Evolutionary conservation across 768 basidiomycete species (phyloP), one percentile per base, ranked within the genome.

Genomic region (Tricholoma furcatifolium): DNA sequence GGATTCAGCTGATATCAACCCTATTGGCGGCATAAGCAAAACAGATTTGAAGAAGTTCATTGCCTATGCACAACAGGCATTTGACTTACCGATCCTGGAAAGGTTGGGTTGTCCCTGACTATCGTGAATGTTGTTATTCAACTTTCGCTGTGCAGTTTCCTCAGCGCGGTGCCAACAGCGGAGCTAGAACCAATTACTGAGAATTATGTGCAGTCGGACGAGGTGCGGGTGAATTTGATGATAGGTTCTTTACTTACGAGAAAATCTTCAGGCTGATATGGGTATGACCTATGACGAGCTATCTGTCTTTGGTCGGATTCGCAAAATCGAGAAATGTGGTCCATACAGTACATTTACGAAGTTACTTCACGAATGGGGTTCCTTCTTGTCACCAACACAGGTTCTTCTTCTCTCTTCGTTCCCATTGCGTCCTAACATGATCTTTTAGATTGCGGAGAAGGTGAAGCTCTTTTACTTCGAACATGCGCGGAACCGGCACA

Each of bases 201-300:
- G 58, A 87, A 84, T 6, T 98, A 98, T 64, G 88, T 97, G 8
- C 97, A 99, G 61, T 84, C 94, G 0, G 97, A 99, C 62, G 97
- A 99, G 78, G 94, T 88, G 51, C 40, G 73, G 58, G 9, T 15
- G 27, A 39, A 17, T 34, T 20, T 21, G 15, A 38, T 44, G 23
- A 27, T 32, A 20, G 34, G 17, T 15, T 43, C 40, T 50, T 61
- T 24, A 47, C 35, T 41, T 44, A 59, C 42, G 43, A 42, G 18
- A 47, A 36, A n/a, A 9, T 18, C 10, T 32, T 24, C 34, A 93
- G 92, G 93, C 82, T 15, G 96, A 98, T 63, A 98, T 98, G 96
- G 96, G 96, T 8, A 98, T 98, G 97, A 97, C 96, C 0, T 98
- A 98, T 64, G 90, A 98, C 60, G 97, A 98, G 60, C 77, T 99